Evolutionary conservation across 75 land plant genomes (phyloP).

Genomic region (Larix kaempferi): DNA sequence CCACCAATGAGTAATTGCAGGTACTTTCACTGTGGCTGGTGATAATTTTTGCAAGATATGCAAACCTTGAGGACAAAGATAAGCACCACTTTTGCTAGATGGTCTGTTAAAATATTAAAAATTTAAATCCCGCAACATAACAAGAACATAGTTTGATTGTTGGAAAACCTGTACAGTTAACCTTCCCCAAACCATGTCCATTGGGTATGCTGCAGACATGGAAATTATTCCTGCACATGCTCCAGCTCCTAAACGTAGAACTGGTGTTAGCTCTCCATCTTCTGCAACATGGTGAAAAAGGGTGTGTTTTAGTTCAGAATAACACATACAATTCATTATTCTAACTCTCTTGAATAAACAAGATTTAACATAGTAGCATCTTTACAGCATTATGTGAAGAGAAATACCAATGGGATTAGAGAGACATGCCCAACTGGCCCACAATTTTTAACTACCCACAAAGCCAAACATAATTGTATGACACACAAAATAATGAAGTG

Average conservation of each 20-base stretch:
- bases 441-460: too few relatives aligned
- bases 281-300: constrained; percentile 31
- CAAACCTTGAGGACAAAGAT: not conserved
- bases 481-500: too few relatives aligned
- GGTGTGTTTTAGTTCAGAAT: too few relatives aligned
- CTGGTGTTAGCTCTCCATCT: constrained; percentile 79
- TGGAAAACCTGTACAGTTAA: constrained; percentile 83
- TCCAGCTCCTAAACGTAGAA: constrained; percentile 89
- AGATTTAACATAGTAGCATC: too few relatives aligned
- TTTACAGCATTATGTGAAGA: too few relatives aligned
- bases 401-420: too few relatives aligned
- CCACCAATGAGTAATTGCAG: not conserved
- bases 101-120: not conserved
- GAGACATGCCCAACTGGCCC: too few relatives aligned
- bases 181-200: constrained; percentile 98
- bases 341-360: too few relatives aligned
- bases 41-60: not conserved
- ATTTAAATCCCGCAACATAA: not conserved
- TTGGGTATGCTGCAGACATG: constrained; percentile 97
- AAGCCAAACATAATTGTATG: too few relatives aligned
- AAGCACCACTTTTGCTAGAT: not conserved
- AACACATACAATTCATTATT: too few relatives aligned
- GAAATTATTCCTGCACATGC: constrained; percentile 98
- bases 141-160: not conserved
- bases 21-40: not conserved